These are phyloP conservation scores for Epicoccum sorghinum DNA, from an alignment of 2,329 filamentous ascomycete species.

Conservation along the genomic window DNA sequence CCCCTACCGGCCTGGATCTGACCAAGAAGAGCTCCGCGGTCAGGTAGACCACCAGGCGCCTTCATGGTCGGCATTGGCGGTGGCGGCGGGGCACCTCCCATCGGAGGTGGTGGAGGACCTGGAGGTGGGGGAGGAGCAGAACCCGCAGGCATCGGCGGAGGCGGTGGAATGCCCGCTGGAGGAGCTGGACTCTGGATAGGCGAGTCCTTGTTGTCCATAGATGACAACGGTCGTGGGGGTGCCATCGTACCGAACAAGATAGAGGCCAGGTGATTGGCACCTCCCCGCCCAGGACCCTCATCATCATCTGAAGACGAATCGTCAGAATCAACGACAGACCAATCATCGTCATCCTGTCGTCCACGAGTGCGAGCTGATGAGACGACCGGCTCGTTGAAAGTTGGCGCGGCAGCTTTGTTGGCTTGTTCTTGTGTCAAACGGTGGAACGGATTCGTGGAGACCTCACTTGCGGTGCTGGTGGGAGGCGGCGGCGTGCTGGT, in stretches of 20 bases:
- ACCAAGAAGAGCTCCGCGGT: constrained; percentile 69
- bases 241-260: constrained; percentile 98
- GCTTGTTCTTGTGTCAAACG: constrained; percentile 73
- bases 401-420: constrained; percentile 50
- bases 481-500: constrained; percentile 48
- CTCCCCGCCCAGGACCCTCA: constrained; percentile 79
- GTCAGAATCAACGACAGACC: constrained; percentile 79
- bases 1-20: constrained; percentile 82
- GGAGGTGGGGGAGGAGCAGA: constrained; percentile 55
- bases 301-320: constrained; percentile 72
- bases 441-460: constrained; percentile 91
- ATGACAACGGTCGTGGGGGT: constrained; percentile 85
- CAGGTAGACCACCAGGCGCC: constrained; percentile 34
- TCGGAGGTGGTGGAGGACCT: constrained; percentile 55
- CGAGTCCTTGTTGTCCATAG: constrained; percentile 72
- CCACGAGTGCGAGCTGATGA: constrained; percentile 60
- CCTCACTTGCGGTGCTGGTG: constrained; percentile 52
- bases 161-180: constrained; percentile 55
- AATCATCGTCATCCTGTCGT: constrained; percentile 74
- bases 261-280: constrained; percentile 89
- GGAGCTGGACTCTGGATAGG: constrained; percentile 50
- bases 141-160: constrained; percentile 56
- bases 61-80: constrained; percentile 53
- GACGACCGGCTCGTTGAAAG: constrained; percentile 54
- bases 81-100: constrained; percentile 41